Evolutionary conservation across 306 rosid species (phyloP).

Genomic region (Luffa aegyptiaca): DNA sequence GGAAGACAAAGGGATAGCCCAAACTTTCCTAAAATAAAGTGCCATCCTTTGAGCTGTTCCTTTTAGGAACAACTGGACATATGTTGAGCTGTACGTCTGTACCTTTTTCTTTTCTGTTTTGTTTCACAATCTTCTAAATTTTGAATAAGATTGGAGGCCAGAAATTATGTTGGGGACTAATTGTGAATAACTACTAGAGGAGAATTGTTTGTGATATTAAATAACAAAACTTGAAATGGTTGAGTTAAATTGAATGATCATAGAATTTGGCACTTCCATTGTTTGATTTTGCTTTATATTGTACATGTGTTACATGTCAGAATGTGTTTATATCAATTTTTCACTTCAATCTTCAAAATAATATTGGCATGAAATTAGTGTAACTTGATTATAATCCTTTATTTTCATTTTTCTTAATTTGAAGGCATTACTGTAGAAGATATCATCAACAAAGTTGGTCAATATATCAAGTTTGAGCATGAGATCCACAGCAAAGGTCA

Average conservation of each 20-base stretch:
- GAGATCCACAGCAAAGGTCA: conserved; percentile 19
- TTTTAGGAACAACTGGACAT: background rate
- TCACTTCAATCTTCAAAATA: background rate
- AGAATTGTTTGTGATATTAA: conserved; percentile 11
- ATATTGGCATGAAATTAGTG: background rate
- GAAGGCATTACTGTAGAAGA: conserved; percentile 59
- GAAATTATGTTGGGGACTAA: background rate
- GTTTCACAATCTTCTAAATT: background rate
- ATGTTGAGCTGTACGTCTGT: background rate
- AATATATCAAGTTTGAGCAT: conserved; percentile 38
- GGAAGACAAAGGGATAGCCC: background rate
- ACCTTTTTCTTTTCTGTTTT: background rate
- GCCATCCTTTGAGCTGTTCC: background rate
- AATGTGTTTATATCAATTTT: background rate
- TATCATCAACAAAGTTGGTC: conserved; percentile 42
- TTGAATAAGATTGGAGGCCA: background rate
- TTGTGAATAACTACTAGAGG: background rate
- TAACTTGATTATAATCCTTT: background rate
- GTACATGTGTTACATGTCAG: background rate
- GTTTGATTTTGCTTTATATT: background rate
- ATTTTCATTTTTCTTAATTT: conserved; percentile 1
- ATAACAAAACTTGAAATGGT: background rate
- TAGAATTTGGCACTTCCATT: background rate
- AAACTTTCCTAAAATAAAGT: background rate
- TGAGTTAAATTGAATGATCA: background rate